Evolutionary conservation across 345 rosid genomes (phyloP), one percentile per base, ranked within the genome.

Genomic region (Melaleuca alternifolia): DNA sequence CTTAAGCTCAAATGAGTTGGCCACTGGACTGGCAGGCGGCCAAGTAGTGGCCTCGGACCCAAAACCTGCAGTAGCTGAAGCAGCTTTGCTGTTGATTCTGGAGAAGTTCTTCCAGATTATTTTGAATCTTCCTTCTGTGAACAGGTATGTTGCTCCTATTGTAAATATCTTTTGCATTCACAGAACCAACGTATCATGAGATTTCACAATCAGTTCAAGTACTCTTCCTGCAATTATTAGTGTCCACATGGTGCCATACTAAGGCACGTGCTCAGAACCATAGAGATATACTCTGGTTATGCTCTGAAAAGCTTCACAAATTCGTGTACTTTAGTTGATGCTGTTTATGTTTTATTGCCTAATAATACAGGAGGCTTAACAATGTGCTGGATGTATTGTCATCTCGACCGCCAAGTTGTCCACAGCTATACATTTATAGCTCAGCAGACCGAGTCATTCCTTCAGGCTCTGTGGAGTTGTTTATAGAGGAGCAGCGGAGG

Each of bases 401-500:
- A 56, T 90, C 97, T 8, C 87, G 88, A 91, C 99, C 96, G 86
- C 99, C 99, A 21, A 91, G 87, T 77, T 98, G 99, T 87, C 99
- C 99, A 6, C 99, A 98, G 88, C 89, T 98, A 79, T 98, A 98
- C 88, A 96, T 98, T 5, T 98, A 98, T 89, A 98, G 99, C 93
- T 91, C 98, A 2, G 98, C 99, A 6, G 99, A 98, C 86, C 92
- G 95, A 91, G 98, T 98, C 50, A 98, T 98, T 86, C 99, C 99
- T 5, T 95, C 92, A 2, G 91, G 85, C 28, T 92, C 91, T 9
- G 99, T 96, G 79, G 99, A 96, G 89, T 95, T 96, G 51, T 98
- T 98, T 88, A 93, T 97, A 57, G 93, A 94, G 90, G 90, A 91
- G 89, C 99, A 97, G 90, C 91, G 92, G 91, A 92, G 86, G 90